Base-by-base conservation (phyloP, 192 early-diverging fungal genomes). In the Coemansia sp. region DNA sequence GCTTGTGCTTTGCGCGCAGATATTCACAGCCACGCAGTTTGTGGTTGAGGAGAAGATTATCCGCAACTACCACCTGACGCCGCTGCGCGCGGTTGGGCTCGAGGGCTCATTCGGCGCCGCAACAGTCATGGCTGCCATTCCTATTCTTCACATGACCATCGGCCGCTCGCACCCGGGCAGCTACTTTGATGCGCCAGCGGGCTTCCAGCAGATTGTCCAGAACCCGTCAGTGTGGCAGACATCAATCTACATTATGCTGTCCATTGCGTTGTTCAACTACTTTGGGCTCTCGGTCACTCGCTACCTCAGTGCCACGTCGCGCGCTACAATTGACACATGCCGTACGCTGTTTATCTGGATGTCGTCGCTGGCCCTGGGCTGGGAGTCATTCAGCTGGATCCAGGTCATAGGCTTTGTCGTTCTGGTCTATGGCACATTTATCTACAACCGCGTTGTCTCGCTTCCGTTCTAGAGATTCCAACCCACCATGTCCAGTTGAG, bases 261-360 rank as follows among this genome's bases (percentile, higher is more conserved):
- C 89, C 2, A 98, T 98, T 64, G 91, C 92, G n/a, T 88, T 90
- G 42, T 97, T 96, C 84, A 97, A 98, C 77, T 96, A 89, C 82
- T 95, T 93, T 70, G 96, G 96, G 6, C 84, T 98, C 22, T 87
- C 86, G 3, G 92, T 98, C 23, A 98, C 96, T 3, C 81, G 85
- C 32, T 88, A 79, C 31, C 79, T 97, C 43, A 89, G 86, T 29
- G 95, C 96, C 40, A 98, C 96, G 3, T 85, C 90, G 18, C 82
- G 96, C n/a, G 88, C 86, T 9, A 98, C 95, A 0, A 97, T 98
- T 51, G 96, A 98, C 60, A 94, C 95, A 10, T 93, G 92, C 85
- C 82, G 95, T 44, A 98, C 94, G 6, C 74, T 97, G 49, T 95
- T 97, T 62, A 95, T 98, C 59, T 98, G 97, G 97, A 88, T 90